A percentile compares a stretch with the other conserved stretches of the same genome.
phyloP scores from a whole-genome alignment of 2,329 filamentous ascomycete genomes.

The Diaporthe sp. region DNA sequence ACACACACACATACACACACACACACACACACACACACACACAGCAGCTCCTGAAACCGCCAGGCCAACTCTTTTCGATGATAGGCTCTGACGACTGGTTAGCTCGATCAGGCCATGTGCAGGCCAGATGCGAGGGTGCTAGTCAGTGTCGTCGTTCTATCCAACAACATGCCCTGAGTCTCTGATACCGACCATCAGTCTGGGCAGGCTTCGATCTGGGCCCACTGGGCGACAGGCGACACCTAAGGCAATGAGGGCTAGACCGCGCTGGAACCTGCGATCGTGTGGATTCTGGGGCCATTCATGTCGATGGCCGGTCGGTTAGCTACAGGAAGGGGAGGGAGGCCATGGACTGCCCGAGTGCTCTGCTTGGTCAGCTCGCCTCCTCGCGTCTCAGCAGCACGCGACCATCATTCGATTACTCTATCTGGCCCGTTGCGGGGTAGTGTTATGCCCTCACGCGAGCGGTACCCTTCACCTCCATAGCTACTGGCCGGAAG shows the following conservation, averaged over 20 bases:
- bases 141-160: not conserved
- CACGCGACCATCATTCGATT: constrained; percentile 24
- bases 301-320: not conserved
- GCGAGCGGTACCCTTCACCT: not conserved
- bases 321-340: not conserved
- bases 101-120: constrained; percentile 24
- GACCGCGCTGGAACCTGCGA: not conserved
- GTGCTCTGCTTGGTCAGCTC: constrained; percentile 1
- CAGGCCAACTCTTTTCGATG: not conserved
- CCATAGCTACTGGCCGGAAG: accelerated
- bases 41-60: constrained; percentile 17
- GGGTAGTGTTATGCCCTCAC: not conserved
- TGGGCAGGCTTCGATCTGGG: not conserved
- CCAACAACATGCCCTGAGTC: not conserved
- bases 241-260: not conserved
- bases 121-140: constrained; percentile 12
- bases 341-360: not conserved
- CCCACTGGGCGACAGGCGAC: not conserved
- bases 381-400: not conserved
- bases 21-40: no score
- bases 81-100: constrained; percentile 30
- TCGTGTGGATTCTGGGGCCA: constrained; percentile 12
- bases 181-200: no score
- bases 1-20: no score
- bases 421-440: not conserved